Percentiles rank a stretch among this genome's conserved stretches.
Conservation (phyloP, 1,284 basidiomycete genomes). For the Ustilago xerochloae region DNA sequence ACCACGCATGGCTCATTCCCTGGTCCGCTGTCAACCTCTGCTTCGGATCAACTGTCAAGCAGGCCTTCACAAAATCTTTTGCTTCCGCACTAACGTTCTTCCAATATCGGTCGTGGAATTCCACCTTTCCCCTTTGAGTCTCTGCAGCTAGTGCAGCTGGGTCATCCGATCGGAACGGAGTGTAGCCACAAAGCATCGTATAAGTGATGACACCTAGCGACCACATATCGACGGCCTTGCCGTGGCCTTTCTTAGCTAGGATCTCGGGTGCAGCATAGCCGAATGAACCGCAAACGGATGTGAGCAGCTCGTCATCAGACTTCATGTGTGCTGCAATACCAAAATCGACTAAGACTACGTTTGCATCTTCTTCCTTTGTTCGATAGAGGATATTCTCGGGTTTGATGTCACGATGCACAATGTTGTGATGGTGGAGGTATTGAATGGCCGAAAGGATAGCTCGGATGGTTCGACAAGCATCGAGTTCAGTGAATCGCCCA, state of each 20-base stretch:
- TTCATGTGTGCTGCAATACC: conserved; percentile 74
- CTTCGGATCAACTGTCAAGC: conserved; percentile 80
- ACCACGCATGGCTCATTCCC: conserved; percentile 75
- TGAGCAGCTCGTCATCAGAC: conserved; percentile 78
- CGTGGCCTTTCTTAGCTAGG: conserved; percentile 82
- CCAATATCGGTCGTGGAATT: conserved; percentile 90
- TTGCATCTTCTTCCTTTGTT: conserved; percentile 74
- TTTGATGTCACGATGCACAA: conserved; percentile 67
- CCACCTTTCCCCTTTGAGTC: conserved; percentile 82
- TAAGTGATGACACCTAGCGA: conserved; percentile 93
- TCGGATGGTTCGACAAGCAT: conserved; percentile 64
- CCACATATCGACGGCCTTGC: conserved; percentile 94
- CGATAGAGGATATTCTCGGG: conserved; percentile 93
- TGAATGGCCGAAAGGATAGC: conserved; percentile 62
- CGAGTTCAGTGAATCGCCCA: conserved; percentile 66
- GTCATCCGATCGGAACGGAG: conserved; percentile 87
- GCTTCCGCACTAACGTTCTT: conserved; percentile 82
- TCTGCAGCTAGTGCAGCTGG: conserved; percentile 81
- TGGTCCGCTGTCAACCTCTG: conserved; percentile 80
- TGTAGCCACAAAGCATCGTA: conserved; percentile 68
- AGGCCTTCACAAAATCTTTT: conserved; percentile 81
- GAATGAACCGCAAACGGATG: conserved; percentile 85
- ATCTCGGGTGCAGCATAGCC: conserved; percentile 93
- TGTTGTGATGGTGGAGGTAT: conserved; percentile 66
- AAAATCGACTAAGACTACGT: conserved; percentile 77